Base-by-base conservation (phyloP, 176 grass and related monocot genomes). In the Carex kokanica region DNA sequence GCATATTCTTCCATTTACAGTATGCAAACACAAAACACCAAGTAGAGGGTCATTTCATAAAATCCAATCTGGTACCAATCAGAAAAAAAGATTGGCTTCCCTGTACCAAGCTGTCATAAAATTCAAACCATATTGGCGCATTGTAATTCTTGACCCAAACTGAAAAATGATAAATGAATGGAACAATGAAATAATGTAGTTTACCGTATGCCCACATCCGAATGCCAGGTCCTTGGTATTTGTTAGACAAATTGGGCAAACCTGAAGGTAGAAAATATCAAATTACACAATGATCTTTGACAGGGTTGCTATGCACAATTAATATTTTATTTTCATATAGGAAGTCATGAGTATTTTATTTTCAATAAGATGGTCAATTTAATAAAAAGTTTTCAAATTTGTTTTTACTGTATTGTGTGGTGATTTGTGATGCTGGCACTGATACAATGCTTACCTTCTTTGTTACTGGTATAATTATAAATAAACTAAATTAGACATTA, bases 161-260 rank as follows among this genome's bases (percentile, higher is more conserved):
- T 60, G 25, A 56, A 29, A 29, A 18, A 2, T n/a, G 53, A 17
- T 27, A 75, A 74, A 20, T 38, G 12, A 45, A 14, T 8, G 18
- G 0, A 73, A 8, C 24, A 45, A 8, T 18, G 11, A 78, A 41
- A 38, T 55, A 6, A 21, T 80, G 18, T 88, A 51, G 73, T 91
- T 74, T 79, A 98, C 95, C 95, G 54, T 93, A 66, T 98, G 95
- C 23, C 95, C 95, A 4, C 95, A 98, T 0, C 92, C 92, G 65
- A 98, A 98, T 20, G 95, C 92, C 29, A 95, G 36, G 74, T 98
- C 88, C 53, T 91, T 98, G 66, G 45, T n/a, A 81, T 91, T 95
- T 45, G 95, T 95, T 51, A 98, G 61, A 81, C 95, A 98, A 84
- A 98, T 91, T 57, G 92, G 92, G 41, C 95, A 98, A 56, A 83